Base-by-base conservation (phyloP, 768 basidiomycete species). In the Boletus sp. region DNA sequence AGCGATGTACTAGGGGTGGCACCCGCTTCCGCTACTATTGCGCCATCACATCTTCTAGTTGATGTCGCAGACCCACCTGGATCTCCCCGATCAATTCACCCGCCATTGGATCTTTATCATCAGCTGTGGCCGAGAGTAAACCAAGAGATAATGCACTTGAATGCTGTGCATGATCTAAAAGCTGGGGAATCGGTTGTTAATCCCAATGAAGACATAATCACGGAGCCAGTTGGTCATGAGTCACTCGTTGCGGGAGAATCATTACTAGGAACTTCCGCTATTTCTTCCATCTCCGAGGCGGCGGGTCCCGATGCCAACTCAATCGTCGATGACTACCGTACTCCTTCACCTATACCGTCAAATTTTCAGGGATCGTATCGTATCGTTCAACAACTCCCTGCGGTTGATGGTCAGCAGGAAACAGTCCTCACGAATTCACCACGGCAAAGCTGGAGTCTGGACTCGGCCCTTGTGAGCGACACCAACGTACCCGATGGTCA, bases 401-500 rank as follows among this genome's bases (percentile, higher is more conserved):
- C 13, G 25, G 25, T 25, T 17, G 44, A 37, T 34, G 52, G 47
- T 32, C 50, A 47, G 27, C 47, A 37, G n/a, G 51, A 54, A 38
- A 14, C 19, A 5, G 42, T 25, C 14, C 1, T 8, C 5, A 29
- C 47, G 47, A 45, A 50, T 34, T 21, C 27, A 19, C 39, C 46
- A 1, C 45, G 1, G 14, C 46, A 54, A 35, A 34, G 13, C 5
- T 7, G 27, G 45, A 32, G 21, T 19, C 64, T 87, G 54, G 75
- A 75, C 35, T 87, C 88, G 4, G 72, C 72, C 6, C 85, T 85
- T 56, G 55, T 91, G 7, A 75, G 76, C 34, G 87, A 92, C 64
- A 76, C 84, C 38, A 91, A 88, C 33, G 84, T 90, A 47, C 75
- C 80, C 5, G 85, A 88, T 60, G 90, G 90, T 1, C 88, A 90